Conservation (phyloP, 2,329 filamentous ascomycete genomes). For the Cladophialophora carrionii region DNA sequence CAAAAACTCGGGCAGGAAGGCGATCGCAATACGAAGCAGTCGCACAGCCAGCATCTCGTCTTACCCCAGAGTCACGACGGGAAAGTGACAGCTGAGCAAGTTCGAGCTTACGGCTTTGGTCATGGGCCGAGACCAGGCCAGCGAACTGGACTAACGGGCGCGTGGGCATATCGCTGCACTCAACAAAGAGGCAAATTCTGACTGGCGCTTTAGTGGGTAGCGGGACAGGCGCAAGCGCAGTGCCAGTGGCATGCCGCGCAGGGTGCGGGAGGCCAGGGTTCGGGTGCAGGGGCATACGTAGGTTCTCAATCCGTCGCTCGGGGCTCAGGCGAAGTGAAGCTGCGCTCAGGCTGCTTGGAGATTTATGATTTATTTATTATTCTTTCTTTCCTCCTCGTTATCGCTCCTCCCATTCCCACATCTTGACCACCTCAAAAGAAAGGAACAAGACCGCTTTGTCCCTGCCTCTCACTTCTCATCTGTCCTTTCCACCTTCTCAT, state of each 20-base stretch:
- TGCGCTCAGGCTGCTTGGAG: slow-evolving; percentile 8
- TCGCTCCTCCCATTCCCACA: slow-evolving; percentile 14
- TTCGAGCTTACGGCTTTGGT: slow-evolving; percentile 4
- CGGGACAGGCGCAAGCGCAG: slow-evolving; percentile 14
- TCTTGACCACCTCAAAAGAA: slow-evolving; percentile 12
- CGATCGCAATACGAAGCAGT: neutral
- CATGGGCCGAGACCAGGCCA: neutral
- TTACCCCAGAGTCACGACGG: neutral
- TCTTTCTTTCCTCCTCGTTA: slow-evolving; percentile 18
- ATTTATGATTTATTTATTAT: slow-evolving; percentile 26
- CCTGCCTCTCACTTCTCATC: slow-evolving; percentile 1
- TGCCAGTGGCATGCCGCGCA: neutral
- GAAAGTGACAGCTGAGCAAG: neutral
- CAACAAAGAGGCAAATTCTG: neutral
- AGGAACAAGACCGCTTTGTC: slow-evolving; percentile 4
- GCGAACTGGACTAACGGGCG: slow-evolving; percentile 1
- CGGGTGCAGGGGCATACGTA: slow-evolving; percentile 5
- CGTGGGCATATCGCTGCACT: slow-evolving; percentile 5
- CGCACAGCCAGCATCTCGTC: neutral
- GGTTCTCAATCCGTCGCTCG: neutral
- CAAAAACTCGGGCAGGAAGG: neutral
- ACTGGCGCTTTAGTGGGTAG: slow-evolving; percentile 10
- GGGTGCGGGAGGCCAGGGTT: neutral
- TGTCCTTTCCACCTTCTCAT: neutral
- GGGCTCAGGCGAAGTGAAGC: slow-evolving; percentile 5